These are phyloP conservation scores for Cryoendolithus antarcticus DNA, from an alignment of 2,329 filamentous ascomycete species.

Conservation along the genomic window DNA sequence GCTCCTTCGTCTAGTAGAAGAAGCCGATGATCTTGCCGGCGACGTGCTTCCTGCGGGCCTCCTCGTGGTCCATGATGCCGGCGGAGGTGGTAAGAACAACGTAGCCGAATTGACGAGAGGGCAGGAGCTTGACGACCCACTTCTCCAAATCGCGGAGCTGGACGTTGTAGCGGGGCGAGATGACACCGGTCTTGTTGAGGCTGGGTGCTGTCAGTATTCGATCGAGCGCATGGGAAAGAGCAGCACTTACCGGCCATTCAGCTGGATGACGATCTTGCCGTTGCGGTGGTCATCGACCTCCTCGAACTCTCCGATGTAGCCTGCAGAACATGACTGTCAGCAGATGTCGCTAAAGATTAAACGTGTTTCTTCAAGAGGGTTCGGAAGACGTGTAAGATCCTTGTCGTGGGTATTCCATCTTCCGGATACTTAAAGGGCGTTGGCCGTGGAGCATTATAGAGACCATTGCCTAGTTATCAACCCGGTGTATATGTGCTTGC, in stretches of 20 bases:
- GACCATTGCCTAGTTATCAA: slow-evolving; percentile 99
- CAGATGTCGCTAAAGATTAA: slow-evolving; percentile 85
- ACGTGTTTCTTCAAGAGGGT: slow-evolving; percentile 68
- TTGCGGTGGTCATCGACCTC: slow-evolving; percentile 99
- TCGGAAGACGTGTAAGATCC: slow-evolving; percentile 97
- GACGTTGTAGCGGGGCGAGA: slow-evolving; percentile 98
- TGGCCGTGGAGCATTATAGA: slow-evolving; percentile 62
- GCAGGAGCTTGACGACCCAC: slow-evolving; percentile 98
- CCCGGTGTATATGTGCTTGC: slow-evolving; percentile 47
- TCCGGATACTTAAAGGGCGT: slow-evolving; percentile 99
- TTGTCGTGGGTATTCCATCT: slow-evolving; percentile 62
- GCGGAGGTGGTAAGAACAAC: slow-evolving; percentile 98
- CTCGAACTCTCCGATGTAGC: slow-evolving; percentile 99
- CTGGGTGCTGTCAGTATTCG: no score
- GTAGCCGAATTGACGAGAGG: slow-evolving; percentile 99
- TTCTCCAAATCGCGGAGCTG: slow-evolving; percentile 96
- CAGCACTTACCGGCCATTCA: no score
- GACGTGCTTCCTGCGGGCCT: slow-evolving; percentile 97
- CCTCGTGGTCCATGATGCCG: slow-evolving; percentile 99
- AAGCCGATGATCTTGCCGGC: slow-evolving; percentile 98
- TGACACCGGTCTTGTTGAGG: slow-evolving; percentile 98
- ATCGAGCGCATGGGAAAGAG: no score
- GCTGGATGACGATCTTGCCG: slow-evolving; percentile 99
- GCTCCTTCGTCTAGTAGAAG: slow-evolving; percentile 93
- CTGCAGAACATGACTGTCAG: slow-evolving; percentile 48